Conservation (phyloP, 345 rosid species). For the Rhodomyrtus tomentosa region DNA sequence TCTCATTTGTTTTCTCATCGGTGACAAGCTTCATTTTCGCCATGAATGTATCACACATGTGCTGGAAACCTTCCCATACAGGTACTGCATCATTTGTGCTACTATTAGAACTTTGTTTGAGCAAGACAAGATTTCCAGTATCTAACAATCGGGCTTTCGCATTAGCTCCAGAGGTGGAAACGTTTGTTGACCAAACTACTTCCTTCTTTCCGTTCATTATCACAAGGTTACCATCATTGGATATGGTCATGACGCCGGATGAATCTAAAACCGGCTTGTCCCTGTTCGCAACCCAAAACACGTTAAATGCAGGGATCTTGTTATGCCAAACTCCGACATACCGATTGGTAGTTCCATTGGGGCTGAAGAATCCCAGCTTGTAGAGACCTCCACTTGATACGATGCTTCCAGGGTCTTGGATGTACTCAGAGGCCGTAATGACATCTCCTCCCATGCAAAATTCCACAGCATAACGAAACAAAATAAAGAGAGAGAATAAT, state of each 20-base stretch:
- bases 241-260: conserved; percentile 32
- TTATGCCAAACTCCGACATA: conserved; percentile 54
- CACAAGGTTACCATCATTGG: conserved; percentile 33
- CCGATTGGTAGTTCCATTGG: conserved; percentile 19
- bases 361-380: conserved; percentile 53
- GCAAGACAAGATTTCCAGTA: conserved; percentile 42
- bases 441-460: conserved; percentile 16
- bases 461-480: background rate
- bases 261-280: conserved; percentile 28
- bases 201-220: conserved; percentile 4
- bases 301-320: conserved; percentile 3
- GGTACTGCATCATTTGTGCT: background rate
- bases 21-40: conserved; percentile 24
- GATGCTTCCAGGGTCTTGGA: conserved; percentile 30
- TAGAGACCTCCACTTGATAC: conserved; percentile 15
- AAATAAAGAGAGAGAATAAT: background rate
- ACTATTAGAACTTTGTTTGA: background rate
- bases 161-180: conserved; percentile 1
- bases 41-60: conserved; percentile 18
- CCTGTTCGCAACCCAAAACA: conserved; percentile 51
- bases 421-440: conserved; percentile 13
- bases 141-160: conserved; percentile 31
- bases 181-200: conserved; percentile 43
- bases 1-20: background rate
- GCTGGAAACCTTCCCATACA: conserved; percentile 50